These are phyloP conservation scores for Hortaea sp. DNA, from an alignment of 2,329 filamentous ascomycete species.

Conservation along the genomic window DNA sequence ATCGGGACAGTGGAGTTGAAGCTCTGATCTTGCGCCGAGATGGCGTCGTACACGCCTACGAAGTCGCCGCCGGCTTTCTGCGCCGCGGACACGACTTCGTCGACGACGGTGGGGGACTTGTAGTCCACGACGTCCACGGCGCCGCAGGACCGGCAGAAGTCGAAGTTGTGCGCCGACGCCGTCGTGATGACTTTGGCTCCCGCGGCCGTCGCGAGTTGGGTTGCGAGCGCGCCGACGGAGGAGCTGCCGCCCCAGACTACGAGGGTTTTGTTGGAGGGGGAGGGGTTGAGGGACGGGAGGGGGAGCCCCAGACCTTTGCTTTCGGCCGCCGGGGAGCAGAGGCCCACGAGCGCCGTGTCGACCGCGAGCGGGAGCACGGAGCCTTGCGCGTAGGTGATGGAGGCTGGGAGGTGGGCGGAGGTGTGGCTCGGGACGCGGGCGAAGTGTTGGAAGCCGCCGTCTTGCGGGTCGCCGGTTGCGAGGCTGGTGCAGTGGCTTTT, in stretches of 20 bases:
- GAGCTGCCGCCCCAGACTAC: constrained; percentile 29
- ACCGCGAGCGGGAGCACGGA: constrained; percentile 36
- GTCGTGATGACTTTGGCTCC: constrained; percentile 25
- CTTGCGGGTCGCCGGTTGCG: constrained; percentile 11
- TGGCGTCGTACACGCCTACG: constrained; percentile 32
- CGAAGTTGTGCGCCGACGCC: constrained; percentile 24
- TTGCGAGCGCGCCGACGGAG: constrained; percentile 24
- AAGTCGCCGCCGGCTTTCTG: constrained; percentile 29
- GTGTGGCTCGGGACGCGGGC: constrained; percentile 20
- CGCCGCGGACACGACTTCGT: constrained; percentile 32
- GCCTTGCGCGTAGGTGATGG: constrained; percentile 29
- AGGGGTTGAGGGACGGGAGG: constrained; percentile 25
- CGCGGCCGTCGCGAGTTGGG: constrained; percentile 28
- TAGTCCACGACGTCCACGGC: constrained; percentile 26
- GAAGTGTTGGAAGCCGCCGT: constrained; percentile 28
- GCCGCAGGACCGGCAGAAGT: constrained; percentile 21
- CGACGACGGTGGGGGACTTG: constrained; percentile 19
- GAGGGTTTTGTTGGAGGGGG: constrained; percentile 28
- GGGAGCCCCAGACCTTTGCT: constrained; percentile 28
- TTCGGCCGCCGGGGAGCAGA: constrained; percentile 28
- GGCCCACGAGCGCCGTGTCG: constrained; percentile 33
- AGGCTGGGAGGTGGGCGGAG: constrained; percentile 29
- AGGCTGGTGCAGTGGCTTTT: constrained; percentile 15
- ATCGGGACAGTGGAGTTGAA: constrained; percentile 16
- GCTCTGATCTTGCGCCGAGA: constrained; percentile 14